phyloP scores from a whole-genome alignment of 2,329 filamentous ascomycete genomes.

The Ceratocystis cacaofunesta region DNA sequence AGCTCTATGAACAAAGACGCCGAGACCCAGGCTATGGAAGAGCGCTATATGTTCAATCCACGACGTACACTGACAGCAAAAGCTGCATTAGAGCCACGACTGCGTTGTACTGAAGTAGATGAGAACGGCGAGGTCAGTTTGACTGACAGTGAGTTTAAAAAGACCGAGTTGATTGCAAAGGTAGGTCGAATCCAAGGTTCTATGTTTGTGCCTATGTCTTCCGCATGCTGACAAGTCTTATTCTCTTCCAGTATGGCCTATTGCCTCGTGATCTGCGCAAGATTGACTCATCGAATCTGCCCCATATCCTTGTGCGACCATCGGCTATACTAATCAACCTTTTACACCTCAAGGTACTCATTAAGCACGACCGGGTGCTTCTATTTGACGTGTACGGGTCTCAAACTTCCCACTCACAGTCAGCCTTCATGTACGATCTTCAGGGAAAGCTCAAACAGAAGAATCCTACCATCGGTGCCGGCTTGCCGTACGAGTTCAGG shows the following conservation, averaged over 20 bases:
- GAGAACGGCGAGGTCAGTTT: constrained; percentile 82
- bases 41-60: constrained; percentile 16
- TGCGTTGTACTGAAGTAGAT: constrained; percentile 91
- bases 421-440: constrained; percentile 93
- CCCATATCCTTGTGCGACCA: constrained; percentile 85
- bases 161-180: constrained; percentile 92
- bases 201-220: not conserved
- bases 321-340: constrained; percentile 90
- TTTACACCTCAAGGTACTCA: constrained; percentile 87
- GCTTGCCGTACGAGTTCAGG: constrained; percentile 86
- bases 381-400: constrained; percentile 95
- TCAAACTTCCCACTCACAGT: constrained; percentile 87
- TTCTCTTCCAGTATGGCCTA: constrained; percentile 56
- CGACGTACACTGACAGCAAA: constrained; percentile 48
- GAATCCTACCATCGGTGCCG: constrained; percentile 24
- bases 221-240: constrained; percentile 18
- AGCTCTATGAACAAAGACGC: constrained; percentile 15
- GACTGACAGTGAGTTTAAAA: constrained; percentile 92
- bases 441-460: constrained; percentile 85
- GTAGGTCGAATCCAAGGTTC: constrained; percentile 28
- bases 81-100: constrained; percentile 65
- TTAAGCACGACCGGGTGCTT: constrained; percentile 86
- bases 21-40: constrained; percentile 10
- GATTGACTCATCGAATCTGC: constrained; percentile 90
- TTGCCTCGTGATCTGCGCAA: constrained; percentile 90